Evolutionary conservation across 1,139 yeast genomes (phyloP), one percentile per base, ranked within the genome.

Genomic region (Suhomyces yuchorum): DNA sequence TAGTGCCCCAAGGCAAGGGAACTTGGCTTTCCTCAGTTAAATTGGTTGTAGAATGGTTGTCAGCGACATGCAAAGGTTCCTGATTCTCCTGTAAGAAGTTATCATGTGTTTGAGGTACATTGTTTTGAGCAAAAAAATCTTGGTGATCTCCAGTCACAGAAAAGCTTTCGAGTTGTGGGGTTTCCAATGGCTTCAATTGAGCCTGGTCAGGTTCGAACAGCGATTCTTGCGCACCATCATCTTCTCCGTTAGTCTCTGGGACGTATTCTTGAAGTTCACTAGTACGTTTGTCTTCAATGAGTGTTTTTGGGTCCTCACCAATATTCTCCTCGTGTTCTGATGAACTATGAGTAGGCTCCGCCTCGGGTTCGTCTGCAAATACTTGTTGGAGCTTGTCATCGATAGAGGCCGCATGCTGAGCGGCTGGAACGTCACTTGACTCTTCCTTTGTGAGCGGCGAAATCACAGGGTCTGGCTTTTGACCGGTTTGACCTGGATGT

Each of bases 181-280:
- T 38, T 17, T 38, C 34, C 20, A 33, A 37, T 8, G 55, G 54
- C 42, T 42, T 38, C 51, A 56, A 49, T 36, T 54, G 53, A 15
- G 54, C 52, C 20, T 40, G 40, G n/a, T 52, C 43, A 3, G 58
- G 59, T 18, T 51, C 59, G 35, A 46, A 55, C 18, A 43, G 49
- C 14, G 44, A 26, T 7, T 35, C 18, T n/a, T 32, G 41, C 1
- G 26, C 26, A 34, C 36, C 34, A 14, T 42, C 34, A 14, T 35
- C 39, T 2, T 37, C 30, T 15, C 30, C 23, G 18, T 17, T 17
- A 8, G 40, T 24, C 28, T 53, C 14, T 15, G 61, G 59, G 17
- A 56, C 52, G 30, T 48, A 51, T 35, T 51, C 54, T 42, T 56
- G 58, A 15, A 55, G 41, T 35, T 56, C 55, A 15, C 55, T 51